A percentile compares a stretch with the other conserved stretches of the same genome.
These are phyloP conservation scores for Clitopilus passeckerianus DNA, from an alignment of 768 basidiomycete genomes.

Conservation along the genomic window DNA sequence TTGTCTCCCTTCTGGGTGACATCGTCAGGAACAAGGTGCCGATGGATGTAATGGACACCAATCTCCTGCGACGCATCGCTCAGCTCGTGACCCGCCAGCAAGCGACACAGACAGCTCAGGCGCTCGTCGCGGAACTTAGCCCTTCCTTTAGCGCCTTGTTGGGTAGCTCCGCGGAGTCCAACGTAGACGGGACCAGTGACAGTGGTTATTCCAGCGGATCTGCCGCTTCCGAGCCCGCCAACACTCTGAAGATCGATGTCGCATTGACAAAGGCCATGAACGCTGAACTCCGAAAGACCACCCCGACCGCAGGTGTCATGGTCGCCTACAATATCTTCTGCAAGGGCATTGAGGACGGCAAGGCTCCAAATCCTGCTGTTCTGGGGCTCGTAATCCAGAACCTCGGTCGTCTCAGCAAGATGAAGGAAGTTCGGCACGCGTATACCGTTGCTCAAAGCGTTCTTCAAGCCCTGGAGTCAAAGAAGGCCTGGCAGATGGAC, in stretches of 20 bases:
- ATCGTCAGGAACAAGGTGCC: conserved; percentile 26
- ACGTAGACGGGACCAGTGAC: neutral
- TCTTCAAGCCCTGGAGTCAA: conserved; percentile 37
- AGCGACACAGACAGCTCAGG: conserved; percentile 18
- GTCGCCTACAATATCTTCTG: conserved; percentile 49
- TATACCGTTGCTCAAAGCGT: conserved; percentile 68
- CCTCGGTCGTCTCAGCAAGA: conserved; percentile 58
- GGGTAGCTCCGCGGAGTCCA: conserved; percentile 8
- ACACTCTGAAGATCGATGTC: conserved; percentile 6
- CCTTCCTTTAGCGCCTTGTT: conserved; percentile 22
- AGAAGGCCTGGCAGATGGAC: conserved; percentile 41
- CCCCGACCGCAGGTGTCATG: conserved; percentile 1
- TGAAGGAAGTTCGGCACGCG: conserved; percentile 56
- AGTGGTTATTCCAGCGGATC: neutral
- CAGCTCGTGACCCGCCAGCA: conserved; percentile 17
- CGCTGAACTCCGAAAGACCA: neutral
- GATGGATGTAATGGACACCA: conserved; percentile 20
- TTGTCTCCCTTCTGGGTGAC: conserved; percentile 38
- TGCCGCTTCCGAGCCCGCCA: neutral
- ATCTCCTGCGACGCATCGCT: conserved; percentile 20
- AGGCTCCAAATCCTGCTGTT: conserved; percentile 45
- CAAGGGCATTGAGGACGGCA: conserved; percentile 32
- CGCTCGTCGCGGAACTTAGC: conserved; percentile 24
- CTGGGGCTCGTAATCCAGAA: conserved; percentile 62
- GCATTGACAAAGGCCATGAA: conserved; percentile 4